Evolutionary conservation across 176 grass and related monocot genomes (phyloP).

Genomic region (Miscanthus lutarioriparius): DNA sequence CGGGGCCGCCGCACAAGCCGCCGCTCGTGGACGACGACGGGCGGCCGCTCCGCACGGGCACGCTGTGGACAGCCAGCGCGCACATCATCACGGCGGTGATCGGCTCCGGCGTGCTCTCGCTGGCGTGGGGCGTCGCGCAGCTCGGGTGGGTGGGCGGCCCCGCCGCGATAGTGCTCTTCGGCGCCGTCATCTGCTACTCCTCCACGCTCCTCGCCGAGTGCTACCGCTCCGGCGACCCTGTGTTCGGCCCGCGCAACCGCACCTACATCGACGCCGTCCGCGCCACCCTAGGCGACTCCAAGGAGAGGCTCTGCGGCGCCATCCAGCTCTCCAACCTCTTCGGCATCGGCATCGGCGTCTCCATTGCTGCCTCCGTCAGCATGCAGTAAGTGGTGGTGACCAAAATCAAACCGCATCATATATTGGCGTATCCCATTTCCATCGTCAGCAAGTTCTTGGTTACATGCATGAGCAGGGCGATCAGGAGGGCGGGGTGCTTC

Average conservation of each 20-base stretch:
- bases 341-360: conserved; percentile 33
- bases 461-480: conserved; percentile 12
- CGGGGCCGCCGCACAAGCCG: not conserved
- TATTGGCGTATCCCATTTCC: not conserved
- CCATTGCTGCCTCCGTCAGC: conserved; percentile 37
- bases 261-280: conserved; percentile 79
- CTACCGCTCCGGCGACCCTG: conserved; percentile 77
- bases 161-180: conserved; percentile 63
- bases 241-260: conserved; percentile 62
- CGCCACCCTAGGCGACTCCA: conserved; percentile 49
- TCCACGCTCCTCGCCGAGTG: conserved; percentile 77
- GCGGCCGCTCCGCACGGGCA: conserved; percentile 53
- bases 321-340: conserved; percentile 36
- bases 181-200: conserved; percentile 74
- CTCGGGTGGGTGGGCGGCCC: conserved; percentile 85
- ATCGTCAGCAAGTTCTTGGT: not conserved
- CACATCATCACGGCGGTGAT: conserved; percentile 94
- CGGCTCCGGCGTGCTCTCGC: conserved; percentile 87
- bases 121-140: conserved; percentile 86
- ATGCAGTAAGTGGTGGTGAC: conserved; percentile 1
- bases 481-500: conserved; percentile 27
- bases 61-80: conserved; percentile 87
- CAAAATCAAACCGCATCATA: not conserved
- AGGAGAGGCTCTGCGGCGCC: conserved; percentile 32
- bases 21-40: conserved; percentile 56